A percentile compares a stretch with the other conserved stretches of the same genome.
These are phyloP conservation scores for Chloranthus sessilifolius DNA, from an alignment of 164 flowering plant genomes.

Conservation along the genomic window DNA sequence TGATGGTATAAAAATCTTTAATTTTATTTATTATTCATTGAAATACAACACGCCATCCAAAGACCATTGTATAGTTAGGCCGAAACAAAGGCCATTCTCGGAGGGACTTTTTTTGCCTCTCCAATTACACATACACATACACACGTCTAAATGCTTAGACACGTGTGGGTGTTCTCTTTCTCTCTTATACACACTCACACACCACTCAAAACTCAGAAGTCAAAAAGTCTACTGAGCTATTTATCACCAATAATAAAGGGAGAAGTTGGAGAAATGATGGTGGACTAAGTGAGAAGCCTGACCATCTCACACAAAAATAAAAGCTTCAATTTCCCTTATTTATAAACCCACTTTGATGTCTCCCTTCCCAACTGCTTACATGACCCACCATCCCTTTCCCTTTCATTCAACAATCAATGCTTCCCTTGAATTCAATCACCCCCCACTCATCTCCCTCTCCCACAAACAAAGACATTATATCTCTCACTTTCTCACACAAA, in stretches of 20 bases:
- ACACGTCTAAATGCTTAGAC: not conserved
- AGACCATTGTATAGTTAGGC: not conserved
- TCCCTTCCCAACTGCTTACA: constrained; percentile 5
- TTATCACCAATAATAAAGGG: constrained; percentile 1
- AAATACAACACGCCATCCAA: too few species aligned
- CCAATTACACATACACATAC: not conserved
- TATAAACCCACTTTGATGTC: constrained; percentile 6
- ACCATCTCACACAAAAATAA: not conserved
- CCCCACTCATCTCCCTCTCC: constrained; percentile 32
- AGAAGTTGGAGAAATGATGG: constrained; percentile 4
- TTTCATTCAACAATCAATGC: constrained; percentile 30
- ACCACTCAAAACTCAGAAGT: constrained; percentile 1
- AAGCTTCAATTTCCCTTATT: too few species aligned
- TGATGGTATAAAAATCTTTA: too few species aligned
- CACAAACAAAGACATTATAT: constrained; percentile 19
- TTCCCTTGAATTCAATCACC: constrained; percentile 47
- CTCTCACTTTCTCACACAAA: constrained; percentile 21
- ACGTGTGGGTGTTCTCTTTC: not conserved
- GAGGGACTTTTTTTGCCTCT: not conserved
- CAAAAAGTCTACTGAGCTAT: constrained; percentile 2
- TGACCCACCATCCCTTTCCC: constrained; percentile 14
- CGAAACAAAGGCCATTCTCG: not conserved
- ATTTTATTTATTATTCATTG: too few species aligned
- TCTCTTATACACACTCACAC: not conserved
- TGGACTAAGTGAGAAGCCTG: constrained; percentile 6